These are phyloP conservation scores for Ustilago xerochloae DNA, from an alignment of 1,284 basidiomycete species.

Conservation along the genomic window DNA sequence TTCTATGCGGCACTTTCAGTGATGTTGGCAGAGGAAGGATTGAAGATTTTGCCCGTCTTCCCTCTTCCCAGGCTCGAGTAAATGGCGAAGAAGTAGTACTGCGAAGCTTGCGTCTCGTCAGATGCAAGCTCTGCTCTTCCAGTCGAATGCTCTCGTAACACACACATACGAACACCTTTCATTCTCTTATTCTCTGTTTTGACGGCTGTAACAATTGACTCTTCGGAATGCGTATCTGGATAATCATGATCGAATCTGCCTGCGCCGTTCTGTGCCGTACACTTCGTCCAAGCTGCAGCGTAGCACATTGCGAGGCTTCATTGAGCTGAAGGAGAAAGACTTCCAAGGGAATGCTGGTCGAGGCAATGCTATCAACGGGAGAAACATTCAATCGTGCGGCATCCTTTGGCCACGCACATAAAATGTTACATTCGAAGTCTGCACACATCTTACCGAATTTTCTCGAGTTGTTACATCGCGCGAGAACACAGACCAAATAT, in stretches of 20 bases:
- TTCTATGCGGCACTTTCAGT: slow-evolving; percentile 44
- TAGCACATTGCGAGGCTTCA: too few species aligned
- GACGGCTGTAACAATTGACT: background rate
- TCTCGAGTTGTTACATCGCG: background rate
- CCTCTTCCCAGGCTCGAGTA: slow-evolving; percentile 49
- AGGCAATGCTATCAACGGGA: too few species aligned
- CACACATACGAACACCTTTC: background rate
- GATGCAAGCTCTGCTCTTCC: too few species aligned
- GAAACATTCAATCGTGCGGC: background rate
- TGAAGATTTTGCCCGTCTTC: slow-evolving; percentile 48
- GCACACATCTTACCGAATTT: too few species aligned
- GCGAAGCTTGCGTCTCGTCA: background rate
- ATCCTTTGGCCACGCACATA: too few species aligned
- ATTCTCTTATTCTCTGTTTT: background rate
- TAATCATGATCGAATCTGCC: too few species aligned
- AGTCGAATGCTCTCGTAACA: too few species aligned
- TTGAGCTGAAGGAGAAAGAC: too few species aligned
- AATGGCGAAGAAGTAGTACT: background rate
- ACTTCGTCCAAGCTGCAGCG: too few species aligned
- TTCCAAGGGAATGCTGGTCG: too few species aligned
- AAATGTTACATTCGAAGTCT: too few species aligned
- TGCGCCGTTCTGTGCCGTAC: too few species aligned
- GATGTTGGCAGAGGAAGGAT: slow-evolving; percentile 51
- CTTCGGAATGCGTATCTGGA: background rate
- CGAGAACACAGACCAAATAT: background rate